These are phyloP conservation scores for Fusarium udum DNA, from an alignment of 2,329 filamentous ascomycete species.

Conservation along the genomic window DNA sequence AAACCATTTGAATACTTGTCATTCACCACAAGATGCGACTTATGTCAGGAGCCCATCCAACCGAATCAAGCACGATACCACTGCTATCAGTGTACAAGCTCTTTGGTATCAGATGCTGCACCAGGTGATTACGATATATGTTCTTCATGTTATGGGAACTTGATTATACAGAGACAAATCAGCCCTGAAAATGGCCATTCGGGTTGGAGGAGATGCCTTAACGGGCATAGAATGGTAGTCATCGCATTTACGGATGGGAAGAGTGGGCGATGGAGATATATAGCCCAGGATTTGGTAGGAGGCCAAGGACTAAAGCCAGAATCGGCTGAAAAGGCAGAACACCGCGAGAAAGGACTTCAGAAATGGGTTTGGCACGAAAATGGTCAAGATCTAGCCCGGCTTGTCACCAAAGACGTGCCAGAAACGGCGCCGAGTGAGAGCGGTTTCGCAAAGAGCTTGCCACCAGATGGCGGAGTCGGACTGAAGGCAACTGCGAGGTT, in stretches of 20 bases:
- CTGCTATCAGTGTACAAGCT: constrained; percentile 76
- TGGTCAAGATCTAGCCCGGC: constrained; percentile 53
- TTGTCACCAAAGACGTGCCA: constrained; percentile 63
- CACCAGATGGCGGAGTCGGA: constrained; percentile 79
- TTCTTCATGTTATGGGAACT: constrained; percentile 75
- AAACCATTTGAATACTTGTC: constrained; percentile 73
- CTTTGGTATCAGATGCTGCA: constrained; percentile 55
- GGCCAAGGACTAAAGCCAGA: constrained; percentile 75
- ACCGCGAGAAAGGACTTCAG: constrained; percentile 50
- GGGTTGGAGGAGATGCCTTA: constrained; percentile 85
- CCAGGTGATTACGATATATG: constrained; percentile 90
- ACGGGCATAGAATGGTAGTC: constrained; percentile 85
- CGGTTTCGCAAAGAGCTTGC: constrained; percentile 59
- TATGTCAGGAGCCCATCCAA: constrained; percentile 78
- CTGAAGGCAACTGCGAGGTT: constrained; percentile 72
- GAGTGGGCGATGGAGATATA: constrained; percentile 72
- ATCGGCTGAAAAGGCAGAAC: constrained; percentile 51
- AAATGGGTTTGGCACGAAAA: constrained; percentile 63
- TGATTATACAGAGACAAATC: constrained; percentile 72
- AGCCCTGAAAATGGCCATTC: constrained; percentile 77
- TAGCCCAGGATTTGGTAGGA: constrained; percentile 80
- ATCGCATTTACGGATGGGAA: constrained; percentile 77
- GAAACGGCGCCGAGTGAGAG: constrained; percentile 51
- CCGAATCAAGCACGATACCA: constrained; percentile 78
- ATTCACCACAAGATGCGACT: constrained; percentile 80